A percentile compares a stretch with the other conserved stretches of the same genome.
Evolutionary conservation across 2,329 filamentous ascomycete genomes (phyloP).

Genomic region (Sporothrix dimorphospora): DNA sequence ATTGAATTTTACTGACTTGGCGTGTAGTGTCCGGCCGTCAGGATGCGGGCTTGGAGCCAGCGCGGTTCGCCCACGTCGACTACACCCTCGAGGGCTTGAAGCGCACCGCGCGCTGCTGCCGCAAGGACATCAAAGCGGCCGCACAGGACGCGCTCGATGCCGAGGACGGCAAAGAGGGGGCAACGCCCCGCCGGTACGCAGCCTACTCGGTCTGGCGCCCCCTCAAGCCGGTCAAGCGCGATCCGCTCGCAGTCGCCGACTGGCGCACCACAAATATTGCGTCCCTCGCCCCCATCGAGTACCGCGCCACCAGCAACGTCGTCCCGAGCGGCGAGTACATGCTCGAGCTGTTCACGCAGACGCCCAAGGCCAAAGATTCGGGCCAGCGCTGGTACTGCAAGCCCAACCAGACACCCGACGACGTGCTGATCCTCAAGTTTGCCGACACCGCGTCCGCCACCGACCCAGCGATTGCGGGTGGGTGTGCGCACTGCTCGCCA

Average conservation of each 20-base stretch:
- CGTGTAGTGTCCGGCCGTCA: slow-evolving; percentile 12
- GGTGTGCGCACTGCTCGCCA: slow-evolving; percentile 23
- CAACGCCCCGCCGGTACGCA: slow-evolving; percentile 6
- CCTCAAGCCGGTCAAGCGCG: slow-evolving; percentile 20
- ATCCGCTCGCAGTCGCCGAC: slow-evolving; percentile 16
- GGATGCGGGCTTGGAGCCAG: slow-evolving; percentile 21
- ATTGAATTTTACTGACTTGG: not conserved
- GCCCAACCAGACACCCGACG: slow-evolving; percentile 22
- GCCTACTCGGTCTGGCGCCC: slow-evolving; percentile 20
- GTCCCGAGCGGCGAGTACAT: slow-evolving; percentile 23
- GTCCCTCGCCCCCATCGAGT: slow-evolving; percentile 15
- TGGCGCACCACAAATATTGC: slow-evolving; percentile 10
- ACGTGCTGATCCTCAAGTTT: slow-evolving; percentile 25
- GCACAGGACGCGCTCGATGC: slow-evolving; percentile 17
- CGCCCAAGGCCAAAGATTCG: slow-evolving; percentile 5
- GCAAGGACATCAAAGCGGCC: slow-evolving; percentile 20
- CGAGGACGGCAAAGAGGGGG: slow-evolving; percentile 1
- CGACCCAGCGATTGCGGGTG: not conserved
- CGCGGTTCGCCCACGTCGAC: slow-evolving; percentile 21
- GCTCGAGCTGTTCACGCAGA: slow-evolving; percentile 24
- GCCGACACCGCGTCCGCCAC: slow-evolving; percentile 19
- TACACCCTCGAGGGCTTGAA: slow-evolving; percentile 17
- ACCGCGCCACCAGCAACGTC: slow-evolving; percentile 25
- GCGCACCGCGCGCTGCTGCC: slow-evolving; percentile 19
- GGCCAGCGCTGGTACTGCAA: slow-evolving; percentile 25